These are phyloP conservation scores for Fusarium sp. DNA, from an alignment of 2,329 filamentous ascomycete species.

Conservation along the genomic window DNA sequence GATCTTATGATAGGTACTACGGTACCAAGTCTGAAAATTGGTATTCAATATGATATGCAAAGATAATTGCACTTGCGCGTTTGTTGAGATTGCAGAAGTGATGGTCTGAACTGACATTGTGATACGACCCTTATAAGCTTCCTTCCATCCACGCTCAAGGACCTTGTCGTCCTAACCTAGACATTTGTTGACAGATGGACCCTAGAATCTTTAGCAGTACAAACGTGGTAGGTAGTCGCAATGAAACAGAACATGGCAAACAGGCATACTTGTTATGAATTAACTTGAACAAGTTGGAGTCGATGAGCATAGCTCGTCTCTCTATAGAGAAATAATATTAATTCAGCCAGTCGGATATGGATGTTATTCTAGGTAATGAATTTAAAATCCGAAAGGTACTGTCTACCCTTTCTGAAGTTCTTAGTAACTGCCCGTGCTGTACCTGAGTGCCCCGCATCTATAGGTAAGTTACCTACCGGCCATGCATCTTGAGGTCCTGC, in stretches of 20 bases:
- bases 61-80: neutral
- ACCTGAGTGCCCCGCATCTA: slow-evolving; percentile 28
- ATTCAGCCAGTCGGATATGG: neutral
- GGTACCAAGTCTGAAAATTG: neutral
- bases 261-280: neutral
- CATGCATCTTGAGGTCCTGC: slow-evolving; percentile 11
- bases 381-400: neutral
- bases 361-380: neutral
- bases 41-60: neutral
- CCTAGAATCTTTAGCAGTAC: slow-evolving; percentile 10
- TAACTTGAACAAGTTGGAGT: neutral
- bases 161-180: neutral
- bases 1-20: neutral
- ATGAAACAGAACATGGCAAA: neutral
- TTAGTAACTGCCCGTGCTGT: neutral
- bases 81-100: neutral
- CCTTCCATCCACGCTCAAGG: neutral
- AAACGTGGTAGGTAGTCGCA: slow-evolving; percentile 16
- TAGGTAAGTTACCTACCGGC: neutral
- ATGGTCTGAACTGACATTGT: neutral
- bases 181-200: neutral
- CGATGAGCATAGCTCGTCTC: neutral
- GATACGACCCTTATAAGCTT: neutral
- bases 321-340: neutral
- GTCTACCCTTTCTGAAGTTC: neutral